phyloP scores from a whole-genome alignment of 2,329 filamentous ascomycete genomes.

The Aspergillus udagawae region DNA sequence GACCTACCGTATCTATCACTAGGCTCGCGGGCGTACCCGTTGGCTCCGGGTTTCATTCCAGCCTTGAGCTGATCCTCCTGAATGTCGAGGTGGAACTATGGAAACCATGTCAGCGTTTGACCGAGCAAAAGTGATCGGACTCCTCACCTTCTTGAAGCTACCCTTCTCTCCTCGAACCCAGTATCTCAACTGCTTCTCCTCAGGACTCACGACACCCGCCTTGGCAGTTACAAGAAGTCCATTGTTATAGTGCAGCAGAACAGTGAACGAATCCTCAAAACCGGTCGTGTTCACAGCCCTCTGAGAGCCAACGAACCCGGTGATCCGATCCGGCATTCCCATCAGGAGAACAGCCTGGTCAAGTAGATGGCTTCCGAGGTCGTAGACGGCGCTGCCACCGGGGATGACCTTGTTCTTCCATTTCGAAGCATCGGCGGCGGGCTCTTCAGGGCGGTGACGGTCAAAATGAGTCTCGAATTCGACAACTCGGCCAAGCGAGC shows the following conservation, averaged over 20 bases:
- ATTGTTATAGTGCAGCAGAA: conserved; percentile 62
- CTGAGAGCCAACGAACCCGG: conserved; percentile 65
- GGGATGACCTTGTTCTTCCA: conserved; percentile 68
- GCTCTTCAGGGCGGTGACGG: conserved; percentile 60
- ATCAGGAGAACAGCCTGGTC: conserved; percentile 71
- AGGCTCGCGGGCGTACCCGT: conserved; percentile 62
- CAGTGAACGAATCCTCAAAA: conserved; percentile 52
- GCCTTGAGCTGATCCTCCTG: conserved; percentile 71
- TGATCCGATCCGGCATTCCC: conserved; percentile 64
- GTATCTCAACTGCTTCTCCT: conserved; percentile 66
- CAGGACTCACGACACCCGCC: conserved; percentile 64
- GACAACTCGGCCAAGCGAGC: conserved; percentile 64
- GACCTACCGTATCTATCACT: conserved; percentile 52
- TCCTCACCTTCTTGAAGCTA: conserved; percentile 66
- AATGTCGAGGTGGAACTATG: conserved; percentile 57
- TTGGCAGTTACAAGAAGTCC: conserved; percentile 66
- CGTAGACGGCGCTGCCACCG: conserved; percentile 67
- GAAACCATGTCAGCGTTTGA: not conserved
- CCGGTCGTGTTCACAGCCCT: conserved; percentile 53
- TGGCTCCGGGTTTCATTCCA: conserved; percentile 59
- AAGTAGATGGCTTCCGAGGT: conserved; percentile 71
- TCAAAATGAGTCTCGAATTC: conserved; percentile 82
- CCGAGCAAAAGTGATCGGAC: not conserved
- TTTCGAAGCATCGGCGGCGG: conserved; percentile 37
- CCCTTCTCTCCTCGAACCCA: conserved; percentile 74